Conservation (phyloP, 176 grass and related monocot species). For the Raddia guianensis region DNA sequence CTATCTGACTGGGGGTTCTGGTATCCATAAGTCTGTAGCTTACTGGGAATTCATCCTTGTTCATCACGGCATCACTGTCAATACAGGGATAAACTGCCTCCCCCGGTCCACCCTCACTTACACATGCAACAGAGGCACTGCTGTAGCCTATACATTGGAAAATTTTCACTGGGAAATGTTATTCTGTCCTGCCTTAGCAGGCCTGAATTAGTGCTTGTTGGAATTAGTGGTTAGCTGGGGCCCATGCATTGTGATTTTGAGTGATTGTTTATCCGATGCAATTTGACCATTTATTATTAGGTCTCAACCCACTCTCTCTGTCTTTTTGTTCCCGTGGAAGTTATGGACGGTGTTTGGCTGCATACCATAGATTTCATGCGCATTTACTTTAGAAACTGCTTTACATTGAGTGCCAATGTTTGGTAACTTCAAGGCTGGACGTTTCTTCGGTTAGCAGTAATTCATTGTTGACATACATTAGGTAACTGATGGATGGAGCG, state of each 20-base stretch:
- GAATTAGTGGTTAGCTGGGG: constrained; percentile 29
- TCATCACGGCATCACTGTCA: not conserved
- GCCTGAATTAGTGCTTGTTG: constrained; percentile 18
- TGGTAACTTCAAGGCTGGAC: not conserved
- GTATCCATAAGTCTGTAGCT: not conserved
- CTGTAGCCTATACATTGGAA: constrained; percentile 3
- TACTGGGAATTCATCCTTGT: not conserved
- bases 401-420: not conserved
- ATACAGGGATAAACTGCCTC: not conserved
- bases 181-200: not conserved
- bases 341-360: not conserved
- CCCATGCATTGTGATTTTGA: constrained; percentile 14
- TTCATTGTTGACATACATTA: not conserved
- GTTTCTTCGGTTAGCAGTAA: not conserved
- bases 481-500: not conserved
- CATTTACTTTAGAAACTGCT: constrained; percentile 23
- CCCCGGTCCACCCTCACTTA: not conserved
- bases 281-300: not conserved
- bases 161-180: not conserved
- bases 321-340: not conserved
- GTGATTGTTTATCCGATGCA: not conserved
- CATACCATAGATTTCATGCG: constrained; percentile 6
- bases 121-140: not conserved
- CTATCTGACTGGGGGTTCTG: not conserved
- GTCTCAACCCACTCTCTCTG: not conserved